These are phyloP conservation scores for Chalciporus sphaerocephalus DNA, from an alignment of 768 basidiomycete species.

Conservation along the genomic window DNA sequence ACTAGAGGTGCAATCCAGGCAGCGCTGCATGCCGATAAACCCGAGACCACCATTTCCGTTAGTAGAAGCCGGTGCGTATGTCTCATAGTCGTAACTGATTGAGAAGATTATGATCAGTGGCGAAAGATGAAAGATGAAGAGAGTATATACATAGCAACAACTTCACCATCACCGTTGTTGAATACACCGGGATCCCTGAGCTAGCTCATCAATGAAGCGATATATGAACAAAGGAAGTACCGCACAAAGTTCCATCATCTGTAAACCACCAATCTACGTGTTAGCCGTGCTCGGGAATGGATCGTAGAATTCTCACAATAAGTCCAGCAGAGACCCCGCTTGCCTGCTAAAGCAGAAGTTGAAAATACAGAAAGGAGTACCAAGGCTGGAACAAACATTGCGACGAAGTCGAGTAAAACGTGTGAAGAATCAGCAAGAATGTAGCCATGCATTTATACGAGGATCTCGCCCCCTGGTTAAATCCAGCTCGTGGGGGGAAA, in stretches of 20 bases:
- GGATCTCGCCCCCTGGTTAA: neutral
- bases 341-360: slow-evolving; percentile 29
- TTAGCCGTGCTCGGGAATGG: neutral
- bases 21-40: slow-evolving; percentile 40
- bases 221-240: neutral
- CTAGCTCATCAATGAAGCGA: slow-evolving; percentile 1
- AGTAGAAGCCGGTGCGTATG: slow-evolving; percentile 31
- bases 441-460: neutral
- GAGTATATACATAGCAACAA: slow-evolving; percentile 30
- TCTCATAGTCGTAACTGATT: slow-evolving; percentile 37
- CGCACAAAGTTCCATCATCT: slow-evolving; percentile 32
- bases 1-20: slow-evolving; percentile 35
- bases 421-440: neutral
- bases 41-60: slow-evolving; percentile 35
- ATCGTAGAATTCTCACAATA: slow-evolving; percentile 23
- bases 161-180: slow-evolving; percentile 33
- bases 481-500: too few relatives aligned
- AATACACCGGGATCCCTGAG: slow-evolving; percentile 28
- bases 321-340: slow-evolving; percentile 37
- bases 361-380: slow-evolving; percentile 17
- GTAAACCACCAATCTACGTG: neutral
- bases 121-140: neutral
- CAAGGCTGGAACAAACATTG: slow-evolving; percentile 21
- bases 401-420: neutral
- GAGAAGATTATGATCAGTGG: neutral